These are phyloP conservation scores for Carpinus fangiana DNA, from an alignment of 306 rosid genomes.

Conservation along the genomic window DNA sequence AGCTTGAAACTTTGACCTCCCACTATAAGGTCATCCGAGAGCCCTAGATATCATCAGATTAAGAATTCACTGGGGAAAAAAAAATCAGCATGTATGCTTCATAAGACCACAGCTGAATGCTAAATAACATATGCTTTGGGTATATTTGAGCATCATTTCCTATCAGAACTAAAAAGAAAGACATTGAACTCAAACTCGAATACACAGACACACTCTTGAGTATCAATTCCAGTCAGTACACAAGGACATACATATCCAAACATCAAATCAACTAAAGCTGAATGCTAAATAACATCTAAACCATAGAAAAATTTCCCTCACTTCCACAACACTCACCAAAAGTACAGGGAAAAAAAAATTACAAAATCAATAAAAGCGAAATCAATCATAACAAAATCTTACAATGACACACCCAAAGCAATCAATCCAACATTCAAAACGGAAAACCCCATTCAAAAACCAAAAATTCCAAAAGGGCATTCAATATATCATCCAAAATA, in stretches of 20 bases:
- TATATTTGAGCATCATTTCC: neutral
- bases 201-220: neutral
- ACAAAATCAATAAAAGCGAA: neutral
- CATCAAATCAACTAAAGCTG: neutral
- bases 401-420: neutral
- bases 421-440: no score
- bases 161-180: neutral
- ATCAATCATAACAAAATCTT: neutral
- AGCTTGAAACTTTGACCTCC: neutral
- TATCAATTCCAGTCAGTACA: neutral
- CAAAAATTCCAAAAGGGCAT: neutral
- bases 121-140: neutral
- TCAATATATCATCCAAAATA: neutral
- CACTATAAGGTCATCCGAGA: neutral
- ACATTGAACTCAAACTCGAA: neutral
- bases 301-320: neutral
- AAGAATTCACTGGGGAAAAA: neutral
- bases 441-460: neutral
- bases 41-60: neutral
- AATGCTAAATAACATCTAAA: neutral
- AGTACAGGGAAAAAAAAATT: no score
- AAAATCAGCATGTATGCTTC: neutral
- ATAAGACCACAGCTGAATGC: neutral
- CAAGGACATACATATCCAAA: neutral
- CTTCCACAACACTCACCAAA: neutral